Evolutionary conservation across 2,329 filamentous ascomycete species (phyloP), one percentile per base, ranked within the genome.

Genomic region (Anisogramma anomala): DNA sequence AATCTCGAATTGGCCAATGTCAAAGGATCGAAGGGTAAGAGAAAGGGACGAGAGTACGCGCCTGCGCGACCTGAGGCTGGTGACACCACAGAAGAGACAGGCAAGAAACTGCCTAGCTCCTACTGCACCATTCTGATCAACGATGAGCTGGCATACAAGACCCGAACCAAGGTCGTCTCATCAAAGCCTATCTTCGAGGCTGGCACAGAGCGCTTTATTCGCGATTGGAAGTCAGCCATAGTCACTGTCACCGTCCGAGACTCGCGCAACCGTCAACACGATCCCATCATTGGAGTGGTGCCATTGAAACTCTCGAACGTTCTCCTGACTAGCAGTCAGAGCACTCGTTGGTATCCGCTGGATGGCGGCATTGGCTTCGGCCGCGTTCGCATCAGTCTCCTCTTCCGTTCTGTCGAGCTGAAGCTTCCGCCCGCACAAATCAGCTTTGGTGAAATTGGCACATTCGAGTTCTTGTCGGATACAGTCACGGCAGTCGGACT

Each of bases 131-230:
- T 98, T 41, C 64, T 91, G 9, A 70, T 84, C 59, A 95, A 95
- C 51, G 89, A 96, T 54, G 79, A 93, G 53, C 63, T 94, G 51
- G 74, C 77, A 14, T 96, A 95, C 67, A 87, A 89, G 55, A 96
- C 89, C n/a, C 77, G 91, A 54, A 77, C 85, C 26, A 96, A 98
- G 67, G 88, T 88, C 3, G 83, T 94, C 6, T 93, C 84, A 26
- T 93, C 85, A 39, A 88, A 93, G 58, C 91, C 91, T 1, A 95
- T 96, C 49, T 96, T 94, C 71, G 95, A 96, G 52, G 88, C 91
- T 3, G 89, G 89, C 45, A 95, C 88, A 0, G 91, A 98, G 56
- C 77, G 82, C 10, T 96, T 96, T 53, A 67, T 96, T 22, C 81
- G 89, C 17, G 89, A 98, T 56, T 98, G 91, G 91, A 74, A 86